phyloP scores from a whole-genome alignment of 208 protist species.

The Trichomonas vaginalis region DNA sequence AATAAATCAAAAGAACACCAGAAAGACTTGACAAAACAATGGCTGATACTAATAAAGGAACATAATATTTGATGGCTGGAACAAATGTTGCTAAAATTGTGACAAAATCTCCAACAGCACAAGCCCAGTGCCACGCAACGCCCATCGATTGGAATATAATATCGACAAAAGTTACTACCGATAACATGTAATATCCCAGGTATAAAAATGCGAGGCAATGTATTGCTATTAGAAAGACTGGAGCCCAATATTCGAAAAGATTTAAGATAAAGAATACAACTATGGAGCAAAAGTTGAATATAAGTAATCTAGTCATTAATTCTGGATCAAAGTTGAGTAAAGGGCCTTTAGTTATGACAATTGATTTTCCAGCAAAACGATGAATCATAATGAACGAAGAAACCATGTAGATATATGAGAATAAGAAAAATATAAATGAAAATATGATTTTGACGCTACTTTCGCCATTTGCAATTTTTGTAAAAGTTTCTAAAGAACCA shows the following conservation, averaged over 20 bases:
- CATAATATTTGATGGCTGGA: neutral
- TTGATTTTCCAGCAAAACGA: neutral
- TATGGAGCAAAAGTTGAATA: neutral
- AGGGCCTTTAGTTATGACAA: neutral
- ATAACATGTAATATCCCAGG: neutral
- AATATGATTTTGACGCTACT: neutral
- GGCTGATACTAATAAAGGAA: neutral
- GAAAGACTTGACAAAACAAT: neutral
- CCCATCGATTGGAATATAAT: neutral
- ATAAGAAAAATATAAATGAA: neutral
- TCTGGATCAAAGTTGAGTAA: neutral
- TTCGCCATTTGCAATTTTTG: neutral
- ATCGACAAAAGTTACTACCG: neutral
- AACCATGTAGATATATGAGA: neutral
- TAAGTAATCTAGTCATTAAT: neutral
- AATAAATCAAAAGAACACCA: neutral
- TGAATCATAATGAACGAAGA: neutral
- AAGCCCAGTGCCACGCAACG: neutral
- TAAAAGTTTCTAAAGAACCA: neutral
- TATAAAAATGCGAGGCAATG: neutral
- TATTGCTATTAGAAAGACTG: neutral
- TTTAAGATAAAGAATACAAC: neutral
- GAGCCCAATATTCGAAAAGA: neutral
- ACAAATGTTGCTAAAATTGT: neutral
- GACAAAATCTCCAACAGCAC: neutral